Evolutionary conservation across 164 flowering plant species (phyloP).

Genomic region (Piper longum): DNA sequence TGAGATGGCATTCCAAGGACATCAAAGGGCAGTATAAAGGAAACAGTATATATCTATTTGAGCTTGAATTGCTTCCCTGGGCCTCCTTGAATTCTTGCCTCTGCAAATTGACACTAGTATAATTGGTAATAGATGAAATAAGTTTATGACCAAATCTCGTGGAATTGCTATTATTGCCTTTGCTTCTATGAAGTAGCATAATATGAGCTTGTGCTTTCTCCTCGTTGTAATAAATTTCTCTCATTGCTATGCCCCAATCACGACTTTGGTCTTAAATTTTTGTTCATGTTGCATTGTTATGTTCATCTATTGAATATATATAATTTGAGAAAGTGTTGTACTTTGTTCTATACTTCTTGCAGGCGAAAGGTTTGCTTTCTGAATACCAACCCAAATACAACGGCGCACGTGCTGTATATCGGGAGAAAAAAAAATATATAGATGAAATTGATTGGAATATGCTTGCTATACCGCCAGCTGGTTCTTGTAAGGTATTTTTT

Average conservation of each 20-base stretch:
- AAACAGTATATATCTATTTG: too few species aligned
- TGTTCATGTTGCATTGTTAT: neutral
- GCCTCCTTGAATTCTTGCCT: too few species aligned
- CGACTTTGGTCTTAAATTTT: neutral
- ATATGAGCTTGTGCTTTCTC: too few species aligned
- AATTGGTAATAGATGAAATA: too few species aligned
- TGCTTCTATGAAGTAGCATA: too few species aligned
- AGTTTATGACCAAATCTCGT: too few species aligned
- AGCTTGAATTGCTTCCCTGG: too few species aligned
- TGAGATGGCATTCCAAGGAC: too few species aligned
- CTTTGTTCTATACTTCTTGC: conserved; percentile 15
- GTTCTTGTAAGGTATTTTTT: conserved; percentile 62
- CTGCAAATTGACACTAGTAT: too few species aligned
- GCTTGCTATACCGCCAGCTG: conserved; percentile 93
- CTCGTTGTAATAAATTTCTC: neutral
- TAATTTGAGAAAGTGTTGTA: neutral
- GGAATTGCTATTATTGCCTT: too few species aligned
- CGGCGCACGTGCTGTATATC: conserved; percentile 91
- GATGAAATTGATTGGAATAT: conserved; percentile 97
- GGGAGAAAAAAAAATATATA: conserved; percentile 77
- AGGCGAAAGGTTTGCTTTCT: conserved; percentile 91
- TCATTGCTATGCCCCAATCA: neutral
- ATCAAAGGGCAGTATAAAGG: too few species aligned
- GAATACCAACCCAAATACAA: conserved; percentile 95
- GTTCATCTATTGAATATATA: too few species aligned